phyloP scores from a whole-genome alignment of 805 yeast species.

The Wickerhamiella shivajii region DNA sequence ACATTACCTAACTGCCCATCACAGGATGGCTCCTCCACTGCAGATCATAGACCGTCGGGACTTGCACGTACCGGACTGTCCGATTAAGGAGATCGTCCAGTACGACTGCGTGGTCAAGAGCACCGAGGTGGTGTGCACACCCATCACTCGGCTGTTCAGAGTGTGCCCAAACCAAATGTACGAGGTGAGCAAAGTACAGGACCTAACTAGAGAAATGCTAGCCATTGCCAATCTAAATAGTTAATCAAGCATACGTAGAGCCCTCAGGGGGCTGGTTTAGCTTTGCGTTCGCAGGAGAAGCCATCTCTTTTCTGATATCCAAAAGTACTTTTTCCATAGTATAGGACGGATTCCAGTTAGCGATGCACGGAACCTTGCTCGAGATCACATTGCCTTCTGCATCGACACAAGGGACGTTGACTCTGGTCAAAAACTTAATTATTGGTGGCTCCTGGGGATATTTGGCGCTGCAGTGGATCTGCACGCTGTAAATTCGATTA shows the following conservation, averaged over 20 bases:
- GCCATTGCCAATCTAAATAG: not conserved
- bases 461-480: constrained; percentile 62
- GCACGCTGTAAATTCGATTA: constrained; percentile 78
- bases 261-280: constrained; percentile 90
- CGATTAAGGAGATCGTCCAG: constrained; percentile 18
- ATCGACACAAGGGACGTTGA: constrained; percentile 88
- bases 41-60: no score
- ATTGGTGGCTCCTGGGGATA: constrained; percentile 87
- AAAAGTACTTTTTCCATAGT: constrained; percentile 87
- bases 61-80: constrained; percentile 16
- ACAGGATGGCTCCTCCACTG: constrained; percentile 7
- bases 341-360: constrained; percentile 77
- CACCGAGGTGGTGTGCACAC: constrained; percentile 19
- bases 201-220: not conserved
- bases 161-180: constrained; percentile 10
- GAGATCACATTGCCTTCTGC: constrained; percentile 38
- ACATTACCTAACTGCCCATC: no score
- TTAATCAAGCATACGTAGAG: constrained; percentile 32
- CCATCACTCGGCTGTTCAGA: constrained; percentile 19
- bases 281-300: constrained; percentile 64
- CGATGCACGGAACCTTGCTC: constrained; percentile 47
- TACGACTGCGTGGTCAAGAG: constrained; percentile 19
- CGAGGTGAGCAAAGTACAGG: constrained; percentile 5
- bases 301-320: constrained; percentile 79
- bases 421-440: constrained; percentile 65